Conservation (phyloP, 2,329 filamentous ascomycete genomes). For the Ophiostoma novo-ulmi region DNA sequence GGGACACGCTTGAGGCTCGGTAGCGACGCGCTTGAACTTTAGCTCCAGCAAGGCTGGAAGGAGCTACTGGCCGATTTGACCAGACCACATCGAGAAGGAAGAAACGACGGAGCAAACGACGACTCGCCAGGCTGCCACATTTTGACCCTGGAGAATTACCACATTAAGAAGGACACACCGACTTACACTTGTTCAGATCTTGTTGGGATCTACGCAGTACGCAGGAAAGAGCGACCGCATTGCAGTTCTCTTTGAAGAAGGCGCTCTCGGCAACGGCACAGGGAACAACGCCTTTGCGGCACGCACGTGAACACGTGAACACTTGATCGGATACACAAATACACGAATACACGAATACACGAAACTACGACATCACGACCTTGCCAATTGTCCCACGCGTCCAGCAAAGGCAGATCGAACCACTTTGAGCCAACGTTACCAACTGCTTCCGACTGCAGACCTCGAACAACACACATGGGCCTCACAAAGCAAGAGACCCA, state of each 20-base stretch:
- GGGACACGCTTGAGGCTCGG: slow-evolving; percentile 12
- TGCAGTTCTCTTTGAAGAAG: not conserved
- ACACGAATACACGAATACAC: not conserved
- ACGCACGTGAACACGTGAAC: slow-evolving; percentile 7
- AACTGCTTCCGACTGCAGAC: not conserved
- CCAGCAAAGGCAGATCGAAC: not conserved
- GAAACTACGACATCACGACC: not conserved
- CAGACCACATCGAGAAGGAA: slow-evolving; percentile 12
- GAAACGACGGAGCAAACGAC: not conserved
- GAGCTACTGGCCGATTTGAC: slow-evolving; percentile 2
- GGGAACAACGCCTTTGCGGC: not conserved
- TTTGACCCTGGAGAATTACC: not conserved
- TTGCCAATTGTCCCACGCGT: not conserved
- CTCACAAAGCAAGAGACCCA: slow-evolving; percentile 52
- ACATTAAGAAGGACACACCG: not conserved
- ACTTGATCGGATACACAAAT: not conserved
- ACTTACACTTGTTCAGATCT: not conserved
- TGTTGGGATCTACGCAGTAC: not conserved
- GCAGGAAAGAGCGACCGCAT: not conserved
- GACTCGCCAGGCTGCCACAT: no score
- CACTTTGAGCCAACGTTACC: no score
- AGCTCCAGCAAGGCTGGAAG: slow-evolving; percentile 8
- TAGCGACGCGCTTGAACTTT: slow-evolving; percentile 17
- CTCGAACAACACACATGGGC: slow-evolving; percentile 39
- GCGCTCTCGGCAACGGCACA: not conserved